A percentile compares a stretch with the other conserved stretches of the same genome.
Evolutionary conservation across 768 basidiomycete genomes (phyloP).

Genomic region (Tylopilus rubrobrunneus): DNA sequence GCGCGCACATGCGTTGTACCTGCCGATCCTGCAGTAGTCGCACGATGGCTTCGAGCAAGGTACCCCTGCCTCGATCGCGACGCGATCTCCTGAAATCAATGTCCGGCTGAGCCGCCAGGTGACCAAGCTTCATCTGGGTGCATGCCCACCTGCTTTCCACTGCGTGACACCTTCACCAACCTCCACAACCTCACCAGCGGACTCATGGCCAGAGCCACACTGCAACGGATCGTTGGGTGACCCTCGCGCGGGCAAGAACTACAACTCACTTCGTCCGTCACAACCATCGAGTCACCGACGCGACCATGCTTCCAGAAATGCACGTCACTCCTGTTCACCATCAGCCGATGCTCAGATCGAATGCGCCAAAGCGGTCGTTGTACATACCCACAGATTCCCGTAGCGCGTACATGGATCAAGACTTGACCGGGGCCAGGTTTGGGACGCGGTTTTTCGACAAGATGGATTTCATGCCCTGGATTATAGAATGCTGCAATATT

Average conservation of each 20-base stretch:
- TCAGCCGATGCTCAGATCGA: background rate
- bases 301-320: slow-evolving; percentile 73
- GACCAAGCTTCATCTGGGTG: background rate
- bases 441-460: slow-evolving; percentile 60
- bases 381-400: slow-evolving; percentile 65
- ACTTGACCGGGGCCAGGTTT: slow-evolving; percentile 65
- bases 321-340: slow-evolving; percentile 53
- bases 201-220: slow-evolving; percentile 71
- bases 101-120: background rate
- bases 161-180: slow-evolving; percentile 63
- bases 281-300: slow-evolving; percentile 67
- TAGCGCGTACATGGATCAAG: slow-evolving; percentile 60
- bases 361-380: background rate
- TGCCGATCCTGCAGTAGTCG: slow-evolving; percentile 57
- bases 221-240: slow-evolving; percentile 16
- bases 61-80: slow-evolving; percentile 67
- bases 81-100: slow-evolving; percentile 48
- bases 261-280: slow-evolving; percentile 53
- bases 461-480: slow-evolving; percentile 57
- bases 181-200: slow-evolving; percentile 63
- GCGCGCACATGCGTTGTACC: slow-evolving; percentile 55
- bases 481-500: slow-evolving; percentile 68
- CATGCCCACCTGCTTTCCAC: slow-evolving; percentile 51
- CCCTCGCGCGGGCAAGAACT: background rate
- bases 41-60: slow-evolving; percentile 62